Conservation (phyloP, 2,329 filamentous ascomycete species). For the Clonostachys byssicola region DNA sequence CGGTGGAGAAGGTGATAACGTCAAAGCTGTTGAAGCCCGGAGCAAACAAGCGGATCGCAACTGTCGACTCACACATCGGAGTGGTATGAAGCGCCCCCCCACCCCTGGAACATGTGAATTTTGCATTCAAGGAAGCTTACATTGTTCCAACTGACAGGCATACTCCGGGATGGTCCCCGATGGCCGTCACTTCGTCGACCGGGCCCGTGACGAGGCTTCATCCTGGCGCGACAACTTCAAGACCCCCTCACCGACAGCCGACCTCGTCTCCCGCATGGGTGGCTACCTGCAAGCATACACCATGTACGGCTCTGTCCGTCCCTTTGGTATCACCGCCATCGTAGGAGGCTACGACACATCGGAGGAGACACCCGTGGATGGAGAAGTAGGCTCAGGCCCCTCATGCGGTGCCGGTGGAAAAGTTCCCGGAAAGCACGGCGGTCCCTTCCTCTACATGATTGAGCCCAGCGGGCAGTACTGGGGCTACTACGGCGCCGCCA, state of each 20-base stretch:
- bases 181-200: constrained; percentile 89
- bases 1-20: constrained; percentile 91
- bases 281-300: constrained; percentile 97
- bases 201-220: constrained; percentile 88
- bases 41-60: constrained; percentile 96
- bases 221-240: constrained; percentile 94
- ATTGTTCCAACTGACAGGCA: constrained; percentile 52
- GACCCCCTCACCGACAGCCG: constrained; percentile 81
- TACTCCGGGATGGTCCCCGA: constrained; percentile 94
- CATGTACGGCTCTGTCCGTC: constrained; percentile 92
- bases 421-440: constrained; percentile 70
- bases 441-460: constrained; percentile 96
- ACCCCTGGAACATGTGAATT: background rate
- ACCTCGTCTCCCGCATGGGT: constrained; percentile 89
- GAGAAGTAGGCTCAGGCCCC: constrained; percentile 82
- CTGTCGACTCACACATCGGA: constrained; percentile 88
- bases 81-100: constrained; percentile 59
- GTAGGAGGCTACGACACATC: constrained; percentile 92
- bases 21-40: constrained; percentile 94
- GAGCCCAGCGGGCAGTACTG: constrained; percentile 96
- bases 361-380: constrained; percentile 79
- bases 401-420: constrained; percentile 79
- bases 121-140: background rate
- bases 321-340: constrained; percentile 95
- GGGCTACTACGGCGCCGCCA: constrained; percentile 98